These are phyloP conservation scores for Yarrowia osloensis DNA, from an alignment of 805 yeast genomes.

Conservation along the genomic window DNA sequence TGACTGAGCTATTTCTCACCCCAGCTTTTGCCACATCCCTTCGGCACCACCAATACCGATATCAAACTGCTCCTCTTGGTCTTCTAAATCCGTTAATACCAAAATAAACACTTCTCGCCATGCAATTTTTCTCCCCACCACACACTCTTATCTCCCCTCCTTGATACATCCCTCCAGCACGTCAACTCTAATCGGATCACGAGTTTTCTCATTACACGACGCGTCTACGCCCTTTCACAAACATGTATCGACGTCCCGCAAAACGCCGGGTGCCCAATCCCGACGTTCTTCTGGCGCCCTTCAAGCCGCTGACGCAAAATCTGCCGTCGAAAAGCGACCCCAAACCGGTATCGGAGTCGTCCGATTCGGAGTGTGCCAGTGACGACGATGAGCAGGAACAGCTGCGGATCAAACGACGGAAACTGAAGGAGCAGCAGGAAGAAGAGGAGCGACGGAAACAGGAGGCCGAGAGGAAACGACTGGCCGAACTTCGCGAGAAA, in stretches of 20 bases:
- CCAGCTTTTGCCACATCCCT: too few species aligned
- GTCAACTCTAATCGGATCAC: neutral
- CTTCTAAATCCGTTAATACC: too few species aligned
- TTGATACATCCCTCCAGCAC: neutral
- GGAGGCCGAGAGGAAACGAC: neutral
- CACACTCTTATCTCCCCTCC: neutral
- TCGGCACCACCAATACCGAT: too few species aligned
- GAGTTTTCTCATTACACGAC: slow-evolving; percentile 12
- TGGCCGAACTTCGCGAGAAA: neutral
- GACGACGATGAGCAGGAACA: slow-evolving; percentile 21
- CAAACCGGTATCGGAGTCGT: neutral
- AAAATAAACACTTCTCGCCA: too few species aligned
- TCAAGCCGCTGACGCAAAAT: slow-evolving; percentile 15
- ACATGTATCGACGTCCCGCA: neutral
- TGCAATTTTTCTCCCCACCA: too few species aligned
- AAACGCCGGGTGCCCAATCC: slow-evolving; percentile 11
- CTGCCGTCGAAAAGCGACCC: neutral
- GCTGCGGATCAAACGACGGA: slow-evolving; percentile 9
- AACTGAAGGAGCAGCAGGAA: neutral
- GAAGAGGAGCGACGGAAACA: neutral
- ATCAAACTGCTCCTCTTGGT: too few species aligned
- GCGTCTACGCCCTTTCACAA: neutral
- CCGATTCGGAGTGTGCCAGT: slow-evolving; percentile 6
- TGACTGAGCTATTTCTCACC: too few species aligned
- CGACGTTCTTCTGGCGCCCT: slow-evolving; percentile 16